These are phyloP conservation scores for Dovyalis caffra DNA, from an alignment of 345 rosid species.

Conservation along the genomic window DNA sequence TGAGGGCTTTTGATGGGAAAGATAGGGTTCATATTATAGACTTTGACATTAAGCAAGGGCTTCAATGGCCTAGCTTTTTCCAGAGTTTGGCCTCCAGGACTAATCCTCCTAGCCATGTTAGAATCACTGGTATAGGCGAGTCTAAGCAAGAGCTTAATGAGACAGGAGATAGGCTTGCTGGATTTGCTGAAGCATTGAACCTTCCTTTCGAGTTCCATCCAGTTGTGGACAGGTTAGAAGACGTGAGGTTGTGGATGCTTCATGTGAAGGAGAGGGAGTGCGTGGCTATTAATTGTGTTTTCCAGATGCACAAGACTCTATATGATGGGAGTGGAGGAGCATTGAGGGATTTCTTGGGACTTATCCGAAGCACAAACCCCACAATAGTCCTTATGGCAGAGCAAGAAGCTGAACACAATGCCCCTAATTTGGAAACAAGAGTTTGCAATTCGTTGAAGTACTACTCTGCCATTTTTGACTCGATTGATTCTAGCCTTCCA, in stretches of 20 bases:
- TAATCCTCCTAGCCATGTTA: slow-evolving; percentile 78
- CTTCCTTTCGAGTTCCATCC: slow-evolving; percentile 93
- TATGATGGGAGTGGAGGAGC: slow-evolving; percentile 66
- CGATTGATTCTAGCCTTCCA: slow-evolving; percentile 56
- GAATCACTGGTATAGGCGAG: slow-evolving; percentile 92
- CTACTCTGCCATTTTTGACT: slow-evolving; percentile 81
- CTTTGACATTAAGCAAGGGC: slow-evolving; percentile 95
- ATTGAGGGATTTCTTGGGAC: slow-evolving; percentile 69
- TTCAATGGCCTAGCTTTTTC: slow-evolving; percentile 95
- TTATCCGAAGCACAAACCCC: slow-evolving; percentile 86
- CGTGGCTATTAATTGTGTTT: slow-evolving; percentile 76
- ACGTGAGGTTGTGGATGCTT: slow-evolving; percentile 98
- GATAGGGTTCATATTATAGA: slow-evolving; percentile 91
- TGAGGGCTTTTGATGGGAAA: slow-evolving; percentile 89
- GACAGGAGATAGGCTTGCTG: slow-evolving; percentile 82
- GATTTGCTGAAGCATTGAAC: slow-evolving; percentile 78
- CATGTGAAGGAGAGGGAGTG: slow-evolving; percentile 88
- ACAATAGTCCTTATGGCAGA: slow-evolving; percentile 62
- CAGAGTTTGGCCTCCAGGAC: slow-evolving; percentile 83
- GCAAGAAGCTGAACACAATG: slow-evolving; percentile 77
- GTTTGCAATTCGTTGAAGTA: slow-evolving; percentile 69
- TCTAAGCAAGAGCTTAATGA: slow-evolving; percentile 87
- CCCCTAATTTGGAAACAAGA: slow-evolving; percentile 49
- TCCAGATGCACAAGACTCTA: slow-evolving; percentile 88
- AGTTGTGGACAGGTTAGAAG: slow-evolving; percentile 90